These are phyloP conservation scores for Schwanniomyces sp. DNA, from an alignment of 805 yeast species.

Conservation along the genomic window DNA sequence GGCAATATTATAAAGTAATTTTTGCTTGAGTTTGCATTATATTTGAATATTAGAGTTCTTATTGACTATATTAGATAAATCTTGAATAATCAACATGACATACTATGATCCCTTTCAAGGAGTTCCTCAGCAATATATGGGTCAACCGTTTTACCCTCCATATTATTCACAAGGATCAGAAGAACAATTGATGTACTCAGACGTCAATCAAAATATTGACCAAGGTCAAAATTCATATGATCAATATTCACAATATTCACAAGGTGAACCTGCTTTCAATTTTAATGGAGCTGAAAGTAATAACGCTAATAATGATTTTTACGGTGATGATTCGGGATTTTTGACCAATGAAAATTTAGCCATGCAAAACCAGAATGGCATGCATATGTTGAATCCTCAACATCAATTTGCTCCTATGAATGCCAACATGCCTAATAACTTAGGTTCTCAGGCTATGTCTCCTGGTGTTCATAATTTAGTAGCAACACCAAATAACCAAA, in stretches of 20 bases:
- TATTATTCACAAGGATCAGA: slow-evolving; percentile 18
- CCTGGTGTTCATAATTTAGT: slow-evolving; percentile 2
- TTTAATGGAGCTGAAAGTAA: slow-evolving; percentile 12
- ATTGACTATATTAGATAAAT: neutral
- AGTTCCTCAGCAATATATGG: slow-evolving; percentile 35
- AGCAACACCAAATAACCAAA: slow-evolving; percentile 5
- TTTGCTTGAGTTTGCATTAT: neutral
- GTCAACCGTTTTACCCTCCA: slow-evolving; percentile 36
- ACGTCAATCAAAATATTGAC: slow-evolving; percentile 12
- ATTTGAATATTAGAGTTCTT: neutral
- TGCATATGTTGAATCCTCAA: slow-evolving; percentile 9
- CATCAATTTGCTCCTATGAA: slow-evolving; percentile 4
- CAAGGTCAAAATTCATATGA: slow-evolving; percentile 16
- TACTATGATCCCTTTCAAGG: slow-evolving; percentile 43
- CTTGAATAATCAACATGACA: slow-evolving; percentile 24
- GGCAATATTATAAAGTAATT: neutral
- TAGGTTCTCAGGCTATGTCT: neutral
- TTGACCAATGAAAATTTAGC: slow-evolving; percentile 12
- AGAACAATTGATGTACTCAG: slow-evolving; percentile 11
- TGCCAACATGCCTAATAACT: slow-evolving; percentile 1
- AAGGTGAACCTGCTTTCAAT: slow-evolving; percentile 12
- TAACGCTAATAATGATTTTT: slow-evolving; percentile 17
- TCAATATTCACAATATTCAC: slow-evolving; percentile 16
- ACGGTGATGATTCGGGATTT: slow-evolving; percentile 19
- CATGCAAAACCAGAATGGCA: slow-evolving; percentile 6